Evolutionary conservation across 768 basidiomycete genomes (phyloP).

Genomic region (Harrya chromipes): DNA sequence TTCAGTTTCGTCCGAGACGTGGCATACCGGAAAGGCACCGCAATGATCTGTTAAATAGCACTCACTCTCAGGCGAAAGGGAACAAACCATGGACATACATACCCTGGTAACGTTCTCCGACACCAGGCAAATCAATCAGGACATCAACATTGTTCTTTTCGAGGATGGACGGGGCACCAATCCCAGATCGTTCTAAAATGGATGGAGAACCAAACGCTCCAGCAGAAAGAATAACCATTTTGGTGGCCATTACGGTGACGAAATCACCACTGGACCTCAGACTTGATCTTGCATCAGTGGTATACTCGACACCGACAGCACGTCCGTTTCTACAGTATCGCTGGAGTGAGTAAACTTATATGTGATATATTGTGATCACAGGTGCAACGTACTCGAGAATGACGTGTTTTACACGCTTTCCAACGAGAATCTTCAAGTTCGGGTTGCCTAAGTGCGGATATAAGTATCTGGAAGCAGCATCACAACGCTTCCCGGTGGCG

Average conservation of each 20-base stretch:
- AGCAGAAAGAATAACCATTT: conserved; percentile 38
- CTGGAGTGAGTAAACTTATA: neutral
- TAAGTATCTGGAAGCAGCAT: conserved; percentile 35
- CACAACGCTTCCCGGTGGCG: conserved; percentile 34
- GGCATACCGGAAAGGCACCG: conserved; percentile 28
- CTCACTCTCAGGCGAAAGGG: too few relatives aligned
- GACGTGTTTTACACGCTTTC: conserved; percentile 34
- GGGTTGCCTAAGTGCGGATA: conserved; percentile 31
- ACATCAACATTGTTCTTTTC: conserved; percentile 26
- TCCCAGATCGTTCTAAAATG: conserved; percentile 53
- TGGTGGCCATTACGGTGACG: conserved; percentile 26
- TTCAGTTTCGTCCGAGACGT: conserved; percentile 40
- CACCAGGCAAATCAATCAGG: conserved; percentile 38
- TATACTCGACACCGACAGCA: conserved; percentile 39
- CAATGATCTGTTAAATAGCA: conserved; percentile 29
- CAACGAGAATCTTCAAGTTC: conserved; percentile 33
- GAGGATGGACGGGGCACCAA: conserved; percentile 34
- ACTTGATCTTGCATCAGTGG: conserved; percentile 23
- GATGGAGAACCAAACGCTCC: conserved; percentile 44
- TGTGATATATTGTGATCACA: neutral
- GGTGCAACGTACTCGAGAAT: conserved; percentile 32
- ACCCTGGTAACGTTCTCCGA: conserved; percentile 44
- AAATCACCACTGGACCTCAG: conserved; percentile 9
- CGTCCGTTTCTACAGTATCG: conserved; percentile 25
- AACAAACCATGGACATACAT: neutral